A percentile compares a stretch with the other conserved stretches of the same genome.
Evolutionary conservation across 1,284 basidiomycete species (phyloP).

Genomic region (Vanrija pseudolonga): DNA sequence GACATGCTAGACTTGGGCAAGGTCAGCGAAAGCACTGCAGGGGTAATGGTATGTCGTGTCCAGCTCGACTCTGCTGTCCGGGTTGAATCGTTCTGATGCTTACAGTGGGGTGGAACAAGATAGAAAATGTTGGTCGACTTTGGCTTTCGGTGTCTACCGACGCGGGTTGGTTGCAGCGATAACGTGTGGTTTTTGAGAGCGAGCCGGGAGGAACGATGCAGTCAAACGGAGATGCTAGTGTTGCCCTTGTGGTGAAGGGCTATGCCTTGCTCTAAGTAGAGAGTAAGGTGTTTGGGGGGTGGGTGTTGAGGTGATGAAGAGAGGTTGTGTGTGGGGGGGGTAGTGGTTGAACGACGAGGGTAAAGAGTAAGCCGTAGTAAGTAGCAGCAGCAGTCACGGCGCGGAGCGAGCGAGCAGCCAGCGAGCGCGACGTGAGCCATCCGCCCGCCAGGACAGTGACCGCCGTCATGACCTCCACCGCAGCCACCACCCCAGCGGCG

Average conservation of each 20-base stretch:
- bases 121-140: neutral
- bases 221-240: neutral
- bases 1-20: slow-evolving; percentile 22
- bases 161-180: too few species aligned
- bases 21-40: too few species aligned
- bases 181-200: neutral
- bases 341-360: too few species aligned
- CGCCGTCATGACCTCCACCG: neutral
- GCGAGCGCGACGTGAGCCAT: neutral
- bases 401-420: neutral
- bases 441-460: neutral
- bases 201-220: neutral
- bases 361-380: too few species aligned
- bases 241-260: neutral
- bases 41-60: too few species aligned
- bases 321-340: neutral
- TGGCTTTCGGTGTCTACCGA: neutral
- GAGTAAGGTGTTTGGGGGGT: neutral
- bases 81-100: neutral
- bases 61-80: neutral
- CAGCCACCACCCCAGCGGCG: slow-evolving; percentile 8
- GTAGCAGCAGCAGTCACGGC: too few species aligned
- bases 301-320: neutral
- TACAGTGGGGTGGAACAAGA: neutral
- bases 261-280: neutral